Percentiles rank a stretch among this genome's conserved stretches.
These are phyloP conservation scores for Sphagnum tenellum DNA, from an alignment of 225 moss, liverwort and hornwort genomes.

Conservation along the genomic window DNA sequence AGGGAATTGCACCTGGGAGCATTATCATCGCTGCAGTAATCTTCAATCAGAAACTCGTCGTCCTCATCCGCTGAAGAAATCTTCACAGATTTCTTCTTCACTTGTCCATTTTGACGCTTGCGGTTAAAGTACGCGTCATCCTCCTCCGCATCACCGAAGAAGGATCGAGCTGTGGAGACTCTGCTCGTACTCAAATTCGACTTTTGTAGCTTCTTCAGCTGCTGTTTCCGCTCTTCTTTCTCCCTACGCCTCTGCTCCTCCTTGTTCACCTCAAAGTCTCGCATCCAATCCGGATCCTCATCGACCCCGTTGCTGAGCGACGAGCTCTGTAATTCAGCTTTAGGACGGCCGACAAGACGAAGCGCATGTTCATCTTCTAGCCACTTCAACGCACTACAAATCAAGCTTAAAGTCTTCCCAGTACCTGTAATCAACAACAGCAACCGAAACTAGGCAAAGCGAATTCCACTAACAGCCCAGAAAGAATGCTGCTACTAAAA, in stretches of 20 bases:
- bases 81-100: conserved; percentile 21
- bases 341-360: conserved; percentile 28
- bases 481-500: too few species aligned
- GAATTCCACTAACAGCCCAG: too few species aligned
- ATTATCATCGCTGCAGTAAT: conserved; percentile 84
- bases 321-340: conserved; percentile 8
- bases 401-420: conserved; percentile 91
- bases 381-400: conserved; percentile 92
- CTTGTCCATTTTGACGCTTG: conserved; percentile 16
- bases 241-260: conserved; percentile 55
- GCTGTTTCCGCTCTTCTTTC: conserved; percentile 54
- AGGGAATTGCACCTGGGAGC: conserved; percentile 17
- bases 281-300: conserved; percentile 93
- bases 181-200: conserved; percentile 28
- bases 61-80: conserved; percentile 35
- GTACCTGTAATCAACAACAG: conserved; percentile 53
- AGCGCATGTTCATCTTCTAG: conserved; percentile 69
- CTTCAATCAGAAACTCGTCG: conserved; percentile 69
- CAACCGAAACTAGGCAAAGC: too few species aligned
- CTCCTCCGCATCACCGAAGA: conserved; percentile 23
- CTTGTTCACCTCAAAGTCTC: conserved; percentile 54
- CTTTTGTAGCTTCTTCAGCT: conserved; percentile 27
- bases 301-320: conserved; percentile 15
- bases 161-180: conserved; percentile 14
- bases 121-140: conserved; percentile 17